Percentiles rank a stretch among this genome's conserved stretches.
These are phyloP conservation scores for Citropsis articulata DNA, from an alignment of 345 rosid genomes.

Conservation along the genomic window DNA sequence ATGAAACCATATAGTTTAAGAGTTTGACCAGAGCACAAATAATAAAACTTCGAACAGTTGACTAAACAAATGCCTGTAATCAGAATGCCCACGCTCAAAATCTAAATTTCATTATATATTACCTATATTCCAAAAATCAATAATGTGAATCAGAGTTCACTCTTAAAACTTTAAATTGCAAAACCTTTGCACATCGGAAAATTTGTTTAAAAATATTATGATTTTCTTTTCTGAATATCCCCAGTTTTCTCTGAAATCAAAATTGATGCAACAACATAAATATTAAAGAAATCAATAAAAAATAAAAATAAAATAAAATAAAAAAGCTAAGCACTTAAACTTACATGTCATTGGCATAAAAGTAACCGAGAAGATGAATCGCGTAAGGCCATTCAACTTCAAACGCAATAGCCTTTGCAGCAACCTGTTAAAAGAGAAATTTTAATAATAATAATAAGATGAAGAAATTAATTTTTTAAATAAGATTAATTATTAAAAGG, in stretches of 20 bases:
- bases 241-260: neutral
- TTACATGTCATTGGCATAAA: slow-evolving; percentile 63
- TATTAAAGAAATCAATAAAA: neutral
- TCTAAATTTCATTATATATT: too few species aligned
- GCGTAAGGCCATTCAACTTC: slow-evolving; percentile 93
- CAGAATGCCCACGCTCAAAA: too few species aligned
- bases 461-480: slow-evolving; percentile 3
- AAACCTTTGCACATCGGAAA: too few species aligned
- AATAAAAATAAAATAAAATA: too few species aligned
- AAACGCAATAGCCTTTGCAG: slow-evolving; percentile 61
- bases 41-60: too few species aligned
- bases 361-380: slow-evolving; percentile 72
- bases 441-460: neutral
- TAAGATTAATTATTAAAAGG: neutral
- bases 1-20: too few species aligned
- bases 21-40: too few species aligned
- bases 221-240: neutral
- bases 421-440: slow-evolving; percentile 36
- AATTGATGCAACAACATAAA: neutral
- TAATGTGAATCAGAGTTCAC: too few species aligned
- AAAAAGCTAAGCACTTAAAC: neutral
- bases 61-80: too few species aligned
- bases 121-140: too few species aligned
- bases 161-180: too few species aligned
- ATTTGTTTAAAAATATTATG: neutral